phyloP scores from a whole-genome alignment of 345 rosid species.

The Jatropha curcas region DNA sequence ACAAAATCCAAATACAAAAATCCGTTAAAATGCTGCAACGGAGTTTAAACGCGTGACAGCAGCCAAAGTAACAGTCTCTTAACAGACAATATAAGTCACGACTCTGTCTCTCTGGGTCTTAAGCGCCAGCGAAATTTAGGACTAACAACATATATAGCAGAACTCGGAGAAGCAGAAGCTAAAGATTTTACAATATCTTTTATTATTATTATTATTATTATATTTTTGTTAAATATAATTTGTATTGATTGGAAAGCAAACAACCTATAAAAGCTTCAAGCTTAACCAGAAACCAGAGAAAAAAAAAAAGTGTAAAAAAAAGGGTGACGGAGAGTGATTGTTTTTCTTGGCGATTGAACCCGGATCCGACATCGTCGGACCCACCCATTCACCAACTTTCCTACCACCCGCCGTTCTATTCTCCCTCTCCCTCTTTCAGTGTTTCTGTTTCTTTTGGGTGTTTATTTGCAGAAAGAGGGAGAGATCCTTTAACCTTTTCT shows the following conservation, averaged over 20 bases:
- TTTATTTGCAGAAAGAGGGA: slow-evolving; percentile 8
- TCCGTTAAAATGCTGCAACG: not conserved
- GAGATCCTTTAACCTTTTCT: slow-evolving; percentile 6
- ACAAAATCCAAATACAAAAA: not conserved
- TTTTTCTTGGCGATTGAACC: slow-evolving; percentile 6
- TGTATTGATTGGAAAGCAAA: not conserved
- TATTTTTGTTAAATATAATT: no score
- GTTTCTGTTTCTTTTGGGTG: not conserved
- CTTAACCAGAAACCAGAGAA: not conserved
- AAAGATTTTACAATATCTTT: not conserved
- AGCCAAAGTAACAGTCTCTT: not conserved
- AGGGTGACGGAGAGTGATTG: not conserved
- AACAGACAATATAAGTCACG: not conserved
- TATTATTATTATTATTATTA: not conserved
- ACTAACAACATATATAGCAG: not conserved
- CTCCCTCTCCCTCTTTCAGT: no score
- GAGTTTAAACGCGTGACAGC: no score
- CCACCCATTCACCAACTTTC: slow-evolving; percentile 9
- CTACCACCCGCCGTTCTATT: no score
- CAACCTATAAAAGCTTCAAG: not conserved
- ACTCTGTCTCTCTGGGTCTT: not conserved
- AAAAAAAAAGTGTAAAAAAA: no score
- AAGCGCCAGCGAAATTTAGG: not conserved
- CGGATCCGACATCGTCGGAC: slow-evolving; percentile 44
- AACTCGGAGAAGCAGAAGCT: not conserved